These are phyloP conservation scores for Leishmania tropica DNA, from an alignment of 208 protist species.

Conservation along the genomic window DNA sequence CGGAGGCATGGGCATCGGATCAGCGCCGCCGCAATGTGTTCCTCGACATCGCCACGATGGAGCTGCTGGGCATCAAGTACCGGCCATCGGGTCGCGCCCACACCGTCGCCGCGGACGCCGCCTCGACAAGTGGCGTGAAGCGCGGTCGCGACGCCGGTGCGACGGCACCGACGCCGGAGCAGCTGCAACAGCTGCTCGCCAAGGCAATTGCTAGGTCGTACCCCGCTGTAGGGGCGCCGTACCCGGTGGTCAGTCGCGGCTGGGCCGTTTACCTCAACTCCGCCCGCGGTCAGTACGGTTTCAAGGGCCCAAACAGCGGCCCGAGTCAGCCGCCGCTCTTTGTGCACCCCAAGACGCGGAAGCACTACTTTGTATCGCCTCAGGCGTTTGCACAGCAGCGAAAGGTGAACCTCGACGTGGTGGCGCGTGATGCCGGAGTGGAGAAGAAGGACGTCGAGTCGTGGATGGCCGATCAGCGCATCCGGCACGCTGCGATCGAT, in stretches of 20 bases:
- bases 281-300: conserved; percentile 27
- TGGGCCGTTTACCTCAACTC: conserved; percentile 36
- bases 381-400: conserved; percentile 73
- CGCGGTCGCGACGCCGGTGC: conserved; percentile 10
- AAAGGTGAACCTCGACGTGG: conserved; percentile 40
- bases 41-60: conserved; percentile 65
- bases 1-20: conserved; percentile 59
- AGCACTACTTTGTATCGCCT: conserved; percentile 62
- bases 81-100: conserved; percentile 4
- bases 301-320: conserved; percentile 10
- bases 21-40: conserved; percentile 66
- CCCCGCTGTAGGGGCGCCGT: conserved; percentile 18
- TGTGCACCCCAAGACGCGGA: conserved; percentile 54
- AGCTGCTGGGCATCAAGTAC: conserved; percentile 59
- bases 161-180: conserved; percentile 6
- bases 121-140: conserved; percentile 7
- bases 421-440: conserved; percentile 35
- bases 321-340: conserved; percentile 29
- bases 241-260: conserved; percentile 19
- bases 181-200: conserved; percentile 18
- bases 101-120: background rate
- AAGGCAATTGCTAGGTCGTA: conserved; percentile 19
- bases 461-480: conserved; percentile 75
- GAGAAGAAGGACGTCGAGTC: conserved; percentile 44
- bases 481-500: conserved; percentile 57